phyloP scores from a whole-genome alignment of 192 early-diverging fungal species.

The Backusella tarrabulga region DNA sequence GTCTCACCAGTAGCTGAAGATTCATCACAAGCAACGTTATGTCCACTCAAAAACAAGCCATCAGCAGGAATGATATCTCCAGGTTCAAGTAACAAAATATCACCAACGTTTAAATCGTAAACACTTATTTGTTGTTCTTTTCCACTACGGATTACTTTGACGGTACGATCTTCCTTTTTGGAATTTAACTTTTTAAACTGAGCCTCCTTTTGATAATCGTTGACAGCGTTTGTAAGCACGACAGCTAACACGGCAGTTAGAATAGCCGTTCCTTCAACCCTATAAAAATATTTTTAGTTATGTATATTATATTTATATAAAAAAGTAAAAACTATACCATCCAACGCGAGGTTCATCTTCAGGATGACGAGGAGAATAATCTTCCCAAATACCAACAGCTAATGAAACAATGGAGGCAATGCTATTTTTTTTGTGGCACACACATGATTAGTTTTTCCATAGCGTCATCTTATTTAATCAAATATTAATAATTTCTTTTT shows the following conservation, averaged over 20 bases:
- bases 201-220: slow-evolving; percentile 86
- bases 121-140: slow-evolving; percentile 73
- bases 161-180: slow-evolving; percentile 78
- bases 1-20: slow-evolving; percentile 91
- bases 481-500: neutral
- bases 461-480: slow-evolving; percentile 30
- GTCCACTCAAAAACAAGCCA: slow-evolving; percentile 74
- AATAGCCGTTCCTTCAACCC: slow-evolving; percentile 75
- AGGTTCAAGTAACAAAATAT: slow-evolving; percentile 78
- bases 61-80: slow-evolving; percentile 94
- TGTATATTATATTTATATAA: neutral
- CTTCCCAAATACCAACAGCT: slow-evolving; percentile 87
- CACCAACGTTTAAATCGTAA: slow-evolving; percentile 87
- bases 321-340: slow-evolving; percentile 48
- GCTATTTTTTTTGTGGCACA: slow-evolving; percentile 20
- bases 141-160: slow-evolving; percentile 77
- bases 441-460: slow-evolving; percentile 36
- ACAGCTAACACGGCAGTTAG: slow-evolving; percentile 83
- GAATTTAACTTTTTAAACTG: slow-evolving; percentile 87
- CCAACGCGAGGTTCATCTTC: slow-evolving; percentile 74
- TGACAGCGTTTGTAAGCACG: slow-evolving; percentile 86
- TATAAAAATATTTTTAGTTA: neutral
- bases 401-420: slow-evolving; percentile 84
- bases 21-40: slow-evolving; percentile 86
- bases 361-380: slow-evolving; percentile 59